Percentiles rank a stretch among this genome's conserved stretches.
Conservation (phyloP, 176 grass and related monocot genomes). For the Oropetium thomaeum region DNA sequence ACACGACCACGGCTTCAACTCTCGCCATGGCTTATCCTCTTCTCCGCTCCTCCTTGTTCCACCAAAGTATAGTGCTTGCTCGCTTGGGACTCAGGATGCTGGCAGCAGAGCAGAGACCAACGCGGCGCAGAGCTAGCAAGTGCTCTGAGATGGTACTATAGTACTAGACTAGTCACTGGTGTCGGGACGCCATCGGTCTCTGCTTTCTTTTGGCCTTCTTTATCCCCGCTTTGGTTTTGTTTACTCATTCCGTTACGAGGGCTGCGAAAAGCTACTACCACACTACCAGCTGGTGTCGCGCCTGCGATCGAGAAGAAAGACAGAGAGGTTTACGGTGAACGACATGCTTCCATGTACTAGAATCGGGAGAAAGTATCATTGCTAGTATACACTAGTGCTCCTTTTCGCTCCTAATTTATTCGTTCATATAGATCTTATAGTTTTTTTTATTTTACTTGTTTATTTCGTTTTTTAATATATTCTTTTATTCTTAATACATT, state of each 20-base stretch:
- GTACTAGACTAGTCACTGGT: neutral
- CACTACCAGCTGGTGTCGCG: no score
- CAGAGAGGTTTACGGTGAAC: slow-evolving; percentile 2
- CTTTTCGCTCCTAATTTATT: no score
- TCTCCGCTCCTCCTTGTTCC: neutral
- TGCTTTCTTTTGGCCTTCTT: slow-evolving; percentile 44
- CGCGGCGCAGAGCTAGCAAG: neutral
- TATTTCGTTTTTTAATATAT: no score
- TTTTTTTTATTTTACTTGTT: no score
- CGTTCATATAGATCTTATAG: no score
- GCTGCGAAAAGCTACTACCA: slow-evolving; percentile 13
- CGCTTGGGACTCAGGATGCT: neutral
- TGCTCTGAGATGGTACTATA: neutral
- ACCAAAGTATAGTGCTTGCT: no score
- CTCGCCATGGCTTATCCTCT: slow-evolving; percentile 50
- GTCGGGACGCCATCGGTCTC: slow-evolving; percentile 28
- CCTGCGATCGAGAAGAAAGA: neutral
- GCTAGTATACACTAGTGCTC: no score
- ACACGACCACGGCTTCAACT: slow-evolving; percentile 58
- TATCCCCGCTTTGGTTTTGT: slow-evolving; percentile 29
- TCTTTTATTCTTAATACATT: no score
- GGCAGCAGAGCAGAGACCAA: neutral
- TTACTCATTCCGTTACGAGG: slow-evolving; percentile 34
- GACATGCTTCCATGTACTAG: slow-evolving; percentile 3
- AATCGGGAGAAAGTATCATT: no score